Base-by-base conservation (phyloP, 1,284 basidiomycete genomes). In the Exsudoporus floridanus region DNA sequence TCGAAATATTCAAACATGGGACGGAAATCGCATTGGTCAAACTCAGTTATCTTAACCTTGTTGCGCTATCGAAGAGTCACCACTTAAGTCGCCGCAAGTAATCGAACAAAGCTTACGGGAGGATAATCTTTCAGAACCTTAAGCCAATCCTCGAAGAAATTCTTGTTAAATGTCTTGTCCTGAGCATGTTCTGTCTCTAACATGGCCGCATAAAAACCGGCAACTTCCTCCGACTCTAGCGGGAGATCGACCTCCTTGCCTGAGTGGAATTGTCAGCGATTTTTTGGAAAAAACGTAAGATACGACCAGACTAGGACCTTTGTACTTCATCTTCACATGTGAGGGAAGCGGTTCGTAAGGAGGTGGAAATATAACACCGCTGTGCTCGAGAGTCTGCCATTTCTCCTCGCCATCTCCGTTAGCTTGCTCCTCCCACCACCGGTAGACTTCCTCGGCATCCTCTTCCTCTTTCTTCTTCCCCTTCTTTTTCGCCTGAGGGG, bases 1-100 rank as follows among this genome's bases (percentile, higher is more conserved):
- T 98, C 96, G 65, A 94, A 94, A 74, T 96, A 78, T 60, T 96
- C 92, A 69, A 83, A 94, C 86, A 99, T 97, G 5, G 92, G 92
- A 7, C 88, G 82, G 74, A 99, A 99, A 72, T 99, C 95, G 67
- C 96, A 98, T 52, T 83, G 80, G 19, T 84, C 82, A 64, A 98
- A 90, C 25, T 79, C 79, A 1, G 79, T 82, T 62, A 99, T 91
- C 69, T 89, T 87, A 27, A 84, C 83, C 23, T 84, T 85, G 64
- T 93, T 83, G 48, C 71, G 76, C 88, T 90, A 56, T 21, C 41
- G 12, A 44, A 55, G 45, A 19, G 44, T 61, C 42, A 58, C 54
- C 34, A 42, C 49, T 35, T 19, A 49, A 25, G 52, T 46, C 23
- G 10, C 18, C 5, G 23, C 19, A 5, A 48, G 37, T 38, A 40